Evolutionary conservation across 192 early-diverging fungal species (phyloP).

Genomic region (Podochytrium sp.): DNA sequence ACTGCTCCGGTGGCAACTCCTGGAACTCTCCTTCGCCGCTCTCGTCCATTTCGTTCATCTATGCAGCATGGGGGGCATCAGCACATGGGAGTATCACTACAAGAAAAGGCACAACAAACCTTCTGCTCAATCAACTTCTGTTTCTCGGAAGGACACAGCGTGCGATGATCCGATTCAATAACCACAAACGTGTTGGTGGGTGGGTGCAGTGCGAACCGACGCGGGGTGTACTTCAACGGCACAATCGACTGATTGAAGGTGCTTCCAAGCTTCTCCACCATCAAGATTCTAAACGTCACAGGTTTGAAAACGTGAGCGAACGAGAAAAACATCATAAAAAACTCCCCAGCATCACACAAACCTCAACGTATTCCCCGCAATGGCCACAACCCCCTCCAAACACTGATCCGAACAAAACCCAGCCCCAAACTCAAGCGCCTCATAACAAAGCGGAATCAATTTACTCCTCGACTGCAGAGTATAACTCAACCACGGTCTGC

Average conservation of each 20-base stretch:
- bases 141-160: conserved; percentile 70
- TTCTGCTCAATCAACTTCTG: conserved; percentile 56
- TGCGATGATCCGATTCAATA: conserved; percentile 86
- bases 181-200: conserved; percentile 83
- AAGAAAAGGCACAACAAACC: conserved; percentile 27
- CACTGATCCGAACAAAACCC: conserved; percentile 85
- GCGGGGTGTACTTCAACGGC: conserved; percentile 86
- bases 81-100: neutral
- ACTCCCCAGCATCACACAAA: neutral
- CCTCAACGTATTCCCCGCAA: conserved; percentile 80
- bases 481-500: conserved; percentile 89
- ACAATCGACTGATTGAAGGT: conserved; percentile 84
- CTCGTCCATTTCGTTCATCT: conserved; percentile 42
- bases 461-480: conserved; percentile 72
- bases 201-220: conserved; percentile 75
- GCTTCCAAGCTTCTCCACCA: conserved; percentile 80
- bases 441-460: conserved; percentile 84
- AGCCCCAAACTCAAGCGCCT: conserved; percentile 81
- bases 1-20: conserved; percentile 73
- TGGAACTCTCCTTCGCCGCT: conserved; percentile 58
- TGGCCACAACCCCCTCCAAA: conserved; percentile 85
- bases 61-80: too few species aligned
- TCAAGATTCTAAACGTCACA: conserved; percentile 81
- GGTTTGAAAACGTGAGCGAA: neutral
- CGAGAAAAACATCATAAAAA: neutral